Base-by-base conservation (phyloP, 2,329 filamentous ascomycete species). In the Sphaerulina populicola region DNA sequence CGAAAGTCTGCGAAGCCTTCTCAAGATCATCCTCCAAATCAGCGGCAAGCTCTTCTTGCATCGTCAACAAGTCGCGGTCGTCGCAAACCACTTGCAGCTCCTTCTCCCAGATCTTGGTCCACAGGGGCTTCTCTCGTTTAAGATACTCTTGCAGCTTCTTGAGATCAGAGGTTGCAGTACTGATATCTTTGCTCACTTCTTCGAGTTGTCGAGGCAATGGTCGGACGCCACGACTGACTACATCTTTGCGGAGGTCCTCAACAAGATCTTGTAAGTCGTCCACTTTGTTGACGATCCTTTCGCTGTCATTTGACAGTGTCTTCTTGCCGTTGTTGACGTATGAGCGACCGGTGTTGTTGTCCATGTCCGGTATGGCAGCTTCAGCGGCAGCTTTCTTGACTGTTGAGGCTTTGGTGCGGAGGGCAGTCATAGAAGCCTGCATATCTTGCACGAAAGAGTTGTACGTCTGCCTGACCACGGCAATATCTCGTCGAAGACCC, bases 21-120 rank as follows among this genome's bases (percentile, higher is more conserved):
- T 97, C 90, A 42, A 98, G 75, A 72, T 98, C 93, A 64, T 96
- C 90, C 64, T 93, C 83, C 57, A 98, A 72, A 72, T 98, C 93
- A 40, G 90, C 82, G 58, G 91, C 85, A 56, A 98, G 79, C 62
- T 97, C 93, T 72, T 98, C 93, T 75, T 95, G 91, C 76, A 97
- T 86, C 44, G 89, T 93, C 60, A 98, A 80, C 69, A 96, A 83
- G 65, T 97, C 91, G 59, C 90, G 83, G 64, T 96, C 93, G 67
- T 94, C 89, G 71, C 93, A 97, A 2, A 98, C 91, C 47, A 91
- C 84, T 69, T 97, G 88, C 41, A 98, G 76, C 69, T 97, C 90
- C 71, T 94, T 90, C 78, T 97, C 91, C 93, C 93, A 98, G 58
- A 97, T 94, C 79, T 96, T 96, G 49, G 89, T 96, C 91, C 93